Base-by-base conservation (phyloP, 306 rosid species). In the Aeschynomene evenia region DNA sequence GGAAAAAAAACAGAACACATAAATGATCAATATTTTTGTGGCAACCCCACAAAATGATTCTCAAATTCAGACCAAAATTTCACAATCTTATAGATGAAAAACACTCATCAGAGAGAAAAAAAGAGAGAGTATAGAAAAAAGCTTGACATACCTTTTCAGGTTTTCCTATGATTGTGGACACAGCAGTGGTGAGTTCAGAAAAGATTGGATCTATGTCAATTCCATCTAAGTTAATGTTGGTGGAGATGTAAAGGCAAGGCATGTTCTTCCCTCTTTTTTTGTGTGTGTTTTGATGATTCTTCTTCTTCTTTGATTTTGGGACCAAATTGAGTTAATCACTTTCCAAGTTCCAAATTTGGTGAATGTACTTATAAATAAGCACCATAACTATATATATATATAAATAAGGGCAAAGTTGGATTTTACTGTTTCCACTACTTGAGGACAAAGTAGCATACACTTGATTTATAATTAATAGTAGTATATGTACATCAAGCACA, bases 231-330 rank as follows among this genome's bases (percentile, higher is more conserved):
- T 58, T 78, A 20, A 88, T 72, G 73, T 91, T 91, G 75, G 97
- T 91, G 40, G 93, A 73, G 83, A 91, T 68, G 79, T 91, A 91
- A 50, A 91, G 89, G 75, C 96, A 88, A 74, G 97, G 97, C 97
- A 91, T 75, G 34, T 74, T 71, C 18, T 21, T 16, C 37, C 13
- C 3, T n/a, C 13, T 3, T 20, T 4, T 21, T 0, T 15, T 20
- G n/a, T 11, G 0, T 12, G 0, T 69, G 5, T 4, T 21, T n/a
- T n/a, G n/a, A n/a, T n/a, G n/a, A 34, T n/a, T 18, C 16, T 16
- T 9, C n/a, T 4, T 5, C 1, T 15, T 21, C 13, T 60, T 52
- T 61, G n/a, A 61, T n/a, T 9, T 13, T 53, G 52, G 21, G 29
- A 52, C 26, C 39, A 23, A 55, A 7, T 14, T 13, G 36, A 54